These are phyloP conservation scores for Rhizomucor miehei DNA, from an alignment of 371 early-diverging fungal species.

Conservation along the genomic window DNA sequence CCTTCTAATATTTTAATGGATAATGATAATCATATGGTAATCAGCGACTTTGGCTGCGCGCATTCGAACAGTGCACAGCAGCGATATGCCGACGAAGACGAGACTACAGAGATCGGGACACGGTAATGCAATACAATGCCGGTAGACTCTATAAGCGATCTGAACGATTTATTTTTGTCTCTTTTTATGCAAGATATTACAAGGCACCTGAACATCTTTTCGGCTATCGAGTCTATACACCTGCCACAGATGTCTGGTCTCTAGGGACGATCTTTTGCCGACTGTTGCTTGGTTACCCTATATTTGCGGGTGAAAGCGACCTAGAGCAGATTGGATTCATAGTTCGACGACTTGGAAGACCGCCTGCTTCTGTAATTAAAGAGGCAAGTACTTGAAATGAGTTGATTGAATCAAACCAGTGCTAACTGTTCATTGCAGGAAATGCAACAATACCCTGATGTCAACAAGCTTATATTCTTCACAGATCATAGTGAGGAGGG, in stretches of 20 bases:
- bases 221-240: constrained; percentile 25
- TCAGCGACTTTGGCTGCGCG: constrained; percentile 86
- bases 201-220: constrained; percentile 51
- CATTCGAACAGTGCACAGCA: constrained; percentile 10
- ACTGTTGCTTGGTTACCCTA: constrained; percentile 26
- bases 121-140: constrained; percentile 18
- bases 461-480: constrained; percentile 42
- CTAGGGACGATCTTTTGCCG: constrained; percentile 32
- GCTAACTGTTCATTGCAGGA: constrained; percentile 21
- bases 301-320: constrained; percentile 41
- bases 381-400: constrained; percentile 14
- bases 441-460: constrained; percentile 35
- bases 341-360: constrained; percentile 30
- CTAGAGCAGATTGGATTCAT: constrained; percentile 42
- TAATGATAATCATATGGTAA: constrained; percentile 51
- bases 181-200: constrained; percentile 24
- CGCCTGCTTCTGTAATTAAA: constrained; percentile 18
- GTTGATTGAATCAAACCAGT: not conserved
- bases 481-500: constrained; percentile 16
- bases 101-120: constrained; percentile 38
- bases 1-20: constrained; percentile 71
- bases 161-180: too few species aligned
- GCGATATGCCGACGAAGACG: not conserved
- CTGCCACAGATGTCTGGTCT: constrained; percentile 49
- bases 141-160: too few species aligned